Conservation (phyloP, 2,329 filamentous ascomycete genomes). For the Aspergillus persii region DNA sequence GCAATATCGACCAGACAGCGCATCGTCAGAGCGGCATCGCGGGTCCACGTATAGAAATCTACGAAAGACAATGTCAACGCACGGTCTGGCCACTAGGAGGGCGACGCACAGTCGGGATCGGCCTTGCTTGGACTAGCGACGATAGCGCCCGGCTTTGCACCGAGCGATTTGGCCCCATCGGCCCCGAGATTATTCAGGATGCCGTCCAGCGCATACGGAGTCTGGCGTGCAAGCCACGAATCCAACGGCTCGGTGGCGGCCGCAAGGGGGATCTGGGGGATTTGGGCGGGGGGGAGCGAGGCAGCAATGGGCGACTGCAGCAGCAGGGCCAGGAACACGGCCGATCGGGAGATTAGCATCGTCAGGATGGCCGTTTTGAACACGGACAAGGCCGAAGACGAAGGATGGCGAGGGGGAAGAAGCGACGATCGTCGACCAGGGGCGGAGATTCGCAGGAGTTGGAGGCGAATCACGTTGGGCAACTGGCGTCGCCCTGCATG, state of each 20-base stretch:
- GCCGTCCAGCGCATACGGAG: slow-evolving; percentile 52
- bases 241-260: slow-evolving; percentile 13
- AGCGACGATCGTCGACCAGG: not conserved
- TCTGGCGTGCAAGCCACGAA: slow-evolving; percentile 46
- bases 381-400: not conserved
- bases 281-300: not conserved
- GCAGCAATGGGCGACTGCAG: not conserved
- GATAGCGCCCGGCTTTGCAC: slow-evolving; percentile 52
- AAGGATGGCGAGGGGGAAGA: not conserved
- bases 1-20: slow-evolving; percentile 69
- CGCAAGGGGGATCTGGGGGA: not conserved
- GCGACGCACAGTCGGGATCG: slow-evolving; percentile 53
- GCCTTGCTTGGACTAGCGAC: slow-evolving; percentile 57
- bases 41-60: slow-evolving; percentile 79
- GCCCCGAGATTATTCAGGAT: slow-evolving; percentile 57
- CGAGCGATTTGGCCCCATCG: slow-evolving; percentile 48
- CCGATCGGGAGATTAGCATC: not conserved
- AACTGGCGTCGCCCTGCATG: not conserved
- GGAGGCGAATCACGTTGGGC: not conserved
- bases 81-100: not conserved
- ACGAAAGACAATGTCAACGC: not conserved
- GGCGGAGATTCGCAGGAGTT: slow-evolving; percentile 12
- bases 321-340: not conserved
- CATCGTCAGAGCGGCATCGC: slow-evolving; percentile 69
- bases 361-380: not conserved